Evolutionary conservation across 768 basidiomycete species (phyloP), one percentile per base, ranked within the genome.

Genomic region (Leccinum truebloodii): DNA sequence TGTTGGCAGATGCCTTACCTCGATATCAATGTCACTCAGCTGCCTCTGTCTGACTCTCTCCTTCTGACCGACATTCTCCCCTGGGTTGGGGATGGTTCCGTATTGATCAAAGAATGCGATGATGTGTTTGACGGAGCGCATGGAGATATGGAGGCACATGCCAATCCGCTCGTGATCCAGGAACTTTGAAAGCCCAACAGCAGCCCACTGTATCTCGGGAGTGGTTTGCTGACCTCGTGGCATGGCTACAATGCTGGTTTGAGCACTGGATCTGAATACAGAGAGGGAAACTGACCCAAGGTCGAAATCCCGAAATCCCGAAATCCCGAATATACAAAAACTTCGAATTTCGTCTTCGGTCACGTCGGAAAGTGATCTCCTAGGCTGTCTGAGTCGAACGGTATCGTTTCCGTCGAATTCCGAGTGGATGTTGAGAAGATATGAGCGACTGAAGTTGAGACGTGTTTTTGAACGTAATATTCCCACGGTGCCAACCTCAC

Each of bases 41-140:
- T 58, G 37, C 32, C 30, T 53, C 9, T 14, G 32, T 35, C 34
- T 6, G 3, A 50, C 41, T 58, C 14, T 44, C 37, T 48, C 9
- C 22, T 52, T 16, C n/a, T 20, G 16, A 7, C 3, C 1, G 4
- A 35, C 12, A 30, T 34, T 14, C 12, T 30, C 37, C 3, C 58
- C 51, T 59, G 50, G 30, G 13, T 53, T 53, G n/a, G 52, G 39
- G 28, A 58, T 24, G 4, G 51, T 53, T 58, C 58, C 32, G 20
- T 53, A 20, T 35, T 35, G 35, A 35, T 35, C 14, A 35, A 35
- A 35, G 14, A 35, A 35, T 35, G 13, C 1, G 13, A 35, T 14
- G 13, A 35, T 35, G 14, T 2, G 6, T 35, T 32, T 6, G 16
- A 54, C 32, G 10, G 58, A 18, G 9, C 34, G 16, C 3, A 1